A percentile compares a stretch with the other conserved stretches of the same genome.
Evolutionary conservation across 495 filamentous ascomycete species (phyloP).

Genomic region (Aspergillus nidulans): DNA sequence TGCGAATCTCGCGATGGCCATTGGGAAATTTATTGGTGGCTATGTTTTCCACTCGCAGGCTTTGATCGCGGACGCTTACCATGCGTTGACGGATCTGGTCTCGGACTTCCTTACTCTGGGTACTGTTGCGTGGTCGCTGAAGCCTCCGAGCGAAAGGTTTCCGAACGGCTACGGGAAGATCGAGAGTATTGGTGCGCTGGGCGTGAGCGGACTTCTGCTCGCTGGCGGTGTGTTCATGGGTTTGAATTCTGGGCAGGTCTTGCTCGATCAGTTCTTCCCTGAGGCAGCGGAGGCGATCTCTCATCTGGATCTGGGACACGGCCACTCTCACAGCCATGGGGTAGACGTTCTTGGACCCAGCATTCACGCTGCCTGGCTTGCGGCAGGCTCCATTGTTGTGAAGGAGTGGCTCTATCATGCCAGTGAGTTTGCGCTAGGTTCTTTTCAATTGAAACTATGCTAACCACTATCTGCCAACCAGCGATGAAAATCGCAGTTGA

Average conservation of each 20-base stretch:
- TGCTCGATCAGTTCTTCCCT: constrained; percentile 77
- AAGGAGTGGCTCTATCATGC: constrained; percentile 98
- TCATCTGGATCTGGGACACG: constrained; percentile 49
- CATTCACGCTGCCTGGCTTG: constrained; percentile 91
- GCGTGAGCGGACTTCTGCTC: constrained; percentile 84
- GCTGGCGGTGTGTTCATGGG: constrained; percentile 89
- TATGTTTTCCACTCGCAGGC: constrained; percentile 92
- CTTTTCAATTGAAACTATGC: background rate
- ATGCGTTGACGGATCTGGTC: constrained; percentile 89
- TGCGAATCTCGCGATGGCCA: constrained; percentile 90
- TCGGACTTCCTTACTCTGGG: constrained; percentile 90
- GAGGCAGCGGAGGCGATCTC: constrained; percentile 61
- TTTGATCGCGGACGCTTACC: constrained; percentile 90
- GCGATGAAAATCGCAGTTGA: constrained; percentile 96
- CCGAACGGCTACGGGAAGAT: constrained; percentile 93
- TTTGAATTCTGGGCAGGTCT: constrained; percentile 64
- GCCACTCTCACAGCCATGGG: constrained; percentile 61
- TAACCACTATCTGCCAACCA: constrained; percentile 31
- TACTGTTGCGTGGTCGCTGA: constrained; percentile 87
- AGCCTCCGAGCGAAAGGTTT: constrained; percentile 74
- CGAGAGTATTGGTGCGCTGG: constrained; percentile 90
- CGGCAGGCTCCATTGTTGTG: constrained; percentile 80
- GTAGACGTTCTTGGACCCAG: constrained; percentile 63
- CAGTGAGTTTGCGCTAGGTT: constrained; percentile 57
- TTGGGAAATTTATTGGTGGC: constrained; percentile 86